Evolutionary conservation across 176 grass and related monocot species (phyloP).

Genomic region (Oryza meyeriana): DNA sequence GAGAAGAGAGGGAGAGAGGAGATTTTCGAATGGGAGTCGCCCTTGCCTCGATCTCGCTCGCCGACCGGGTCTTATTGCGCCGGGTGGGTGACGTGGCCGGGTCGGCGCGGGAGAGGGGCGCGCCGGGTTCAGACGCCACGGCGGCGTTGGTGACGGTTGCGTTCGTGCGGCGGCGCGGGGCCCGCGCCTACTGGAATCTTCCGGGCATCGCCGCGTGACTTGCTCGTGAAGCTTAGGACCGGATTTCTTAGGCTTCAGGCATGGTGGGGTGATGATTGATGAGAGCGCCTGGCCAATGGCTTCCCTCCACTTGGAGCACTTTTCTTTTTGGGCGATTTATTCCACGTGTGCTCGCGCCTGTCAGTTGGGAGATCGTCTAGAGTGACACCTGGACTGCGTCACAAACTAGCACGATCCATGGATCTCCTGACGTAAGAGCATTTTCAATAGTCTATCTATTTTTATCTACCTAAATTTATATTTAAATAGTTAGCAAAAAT

Average conservation of each 20-base stretch:
- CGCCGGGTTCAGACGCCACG: neutral
- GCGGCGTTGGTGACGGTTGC: neutral
- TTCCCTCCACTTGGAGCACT: conserved; percentile 2
- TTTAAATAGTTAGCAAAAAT: too few relatives aligned
- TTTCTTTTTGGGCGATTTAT: neutral
- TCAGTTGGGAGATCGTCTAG: neutral
- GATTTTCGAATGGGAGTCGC: neutral
- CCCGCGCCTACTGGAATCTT: neutral
- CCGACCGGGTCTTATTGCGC: conserved; percentile 6
- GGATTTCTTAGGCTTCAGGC: conserved; percentile 10
- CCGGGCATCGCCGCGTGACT: neutral
- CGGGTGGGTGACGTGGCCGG: neutral
- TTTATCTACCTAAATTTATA: too few relatives aligned
- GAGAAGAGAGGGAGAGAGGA: neutral
- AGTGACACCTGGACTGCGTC: neutral
- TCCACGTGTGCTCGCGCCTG: neutral
- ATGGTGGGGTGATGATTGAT: neutral
- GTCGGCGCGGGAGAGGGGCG: neutral
- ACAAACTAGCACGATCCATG: too few relatives aligned
- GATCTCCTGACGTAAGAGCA: too few relatives aligned
- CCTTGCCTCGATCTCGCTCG: neutral
- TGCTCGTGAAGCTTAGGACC: conserved; percentile 25
- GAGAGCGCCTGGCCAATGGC: conserved; percentile 21
- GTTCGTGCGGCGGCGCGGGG: neutral
- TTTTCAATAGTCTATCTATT: too few relatives aligned